These are phyloP conservation scores for Fragaria nilgerrensis DNA, from an alignment of 306 rosid genomes.

Conservation along the genomic window DNA sequence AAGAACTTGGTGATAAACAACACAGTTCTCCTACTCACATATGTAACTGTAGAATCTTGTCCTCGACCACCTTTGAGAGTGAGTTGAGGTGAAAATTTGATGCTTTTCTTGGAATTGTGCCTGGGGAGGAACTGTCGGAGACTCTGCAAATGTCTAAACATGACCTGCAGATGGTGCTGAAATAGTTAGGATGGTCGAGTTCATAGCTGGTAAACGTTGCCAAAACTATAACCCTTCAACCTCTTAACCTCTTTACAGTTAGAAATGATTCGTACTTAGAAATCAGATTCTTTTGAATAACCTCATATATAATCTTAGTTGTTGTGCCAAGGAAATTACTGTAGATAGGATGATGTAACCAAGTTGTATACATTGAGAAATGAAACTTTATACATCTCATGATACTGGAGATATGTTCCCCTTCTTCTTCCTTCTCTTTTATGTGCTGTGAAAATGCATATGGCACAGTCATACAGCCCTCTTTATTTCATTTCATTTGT, in stretches of 20 bases:
- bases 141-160: not conserved
- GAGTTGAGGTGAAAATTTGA: constrained; percentile 1
- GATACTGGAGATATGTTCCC: not conserved
- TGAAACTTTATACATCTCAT: constrained; percentile 1
- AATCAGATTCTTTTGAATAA: not conserved
- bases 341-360: not conserved
- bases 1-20: constrained; percentile 9
- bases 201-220: not conserved
- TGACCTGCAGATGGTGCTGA: constrained; percentile 2
- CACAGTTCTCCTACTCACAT: not conserved
- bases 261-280: not conserved
- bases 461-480: not conserved
- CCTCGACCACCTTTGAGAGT: not conserved
- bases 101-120: not conserved
- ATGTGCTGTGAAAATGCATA: not conserved
- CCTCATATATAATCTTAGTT: not conserved
- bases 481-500: not conserved
- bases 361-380: not conserved
- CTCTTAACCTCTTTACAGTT: not conserved
- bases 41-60: not conserved
- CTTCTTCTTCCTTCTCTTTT: not conserved
- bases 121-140: not conserved
- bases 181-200: not conserved
- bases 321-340: not conserved
- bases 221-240: not conserved